Conservation (phyloP, 1,284 basidiomycete species). For the Heterobasidion occidentale region DNA sequence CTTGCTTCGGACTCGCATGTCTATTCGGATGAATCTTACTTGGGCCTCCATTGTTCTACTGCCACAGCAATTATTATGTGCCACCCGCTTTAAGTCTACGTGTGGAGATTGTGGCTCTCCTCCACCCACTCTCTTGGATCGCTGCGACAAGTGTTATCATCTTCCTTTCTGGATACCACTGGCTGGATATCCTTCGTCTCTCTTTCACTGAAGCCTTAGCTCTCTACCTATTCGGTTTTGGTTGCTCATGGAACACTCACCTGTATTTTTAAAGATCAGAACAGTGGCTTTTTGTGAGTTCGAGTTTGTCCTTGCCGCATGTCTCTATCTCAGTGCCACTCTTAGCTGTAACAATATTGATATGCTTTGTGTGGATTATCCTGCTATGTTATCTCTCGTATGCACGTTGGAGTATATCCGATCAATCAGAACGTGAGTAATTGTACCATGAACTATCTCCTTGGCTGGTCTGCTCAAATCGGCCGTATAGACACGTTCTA, state of each 20-base stretch:
- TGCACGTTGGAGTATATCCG: constrained; percentile 30
- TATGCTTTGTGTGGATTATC: constrained; percentile 34
- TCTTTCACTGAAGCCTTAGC: background rate
- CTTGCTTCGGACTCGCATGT: no score
- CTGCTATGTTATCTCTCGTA: constrained; percentile 33
- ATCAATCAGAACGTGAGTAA: constrained; percentile 30
- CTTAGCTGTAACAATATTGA: constrained; percentile 27
- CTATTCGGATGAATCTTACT: no score
- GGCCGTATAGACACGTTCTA: constrained; percentile 30
- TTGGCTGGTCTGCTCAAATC: background rate
- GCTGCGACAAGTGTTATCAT: no score
- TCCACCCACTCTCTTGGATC: no score
- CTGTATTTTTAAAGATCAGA: constrained; percentile 32
- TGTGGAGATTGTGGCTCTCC: no score
- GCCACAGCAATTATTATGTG: no score
- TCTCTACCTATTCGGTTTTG: background rate
- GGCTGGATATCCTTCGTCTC: background rate
- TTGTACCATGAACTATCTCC: background rate
- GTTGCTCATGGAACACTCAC: constrained; percentile 25
- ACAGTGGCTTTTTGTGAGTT: constrained; percentile 32
- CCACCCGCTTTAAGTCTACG: no score
- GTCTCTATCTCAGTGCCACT: background rate
- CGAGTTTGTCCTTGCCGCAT: background rate
- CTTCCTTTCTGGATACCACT: background rate
- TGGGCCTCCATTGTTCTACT: no score